Base-by-base conservation (phyloP, 495 filamentous ascomycete genomes). In the Baudoinia panamericana region DNA sequence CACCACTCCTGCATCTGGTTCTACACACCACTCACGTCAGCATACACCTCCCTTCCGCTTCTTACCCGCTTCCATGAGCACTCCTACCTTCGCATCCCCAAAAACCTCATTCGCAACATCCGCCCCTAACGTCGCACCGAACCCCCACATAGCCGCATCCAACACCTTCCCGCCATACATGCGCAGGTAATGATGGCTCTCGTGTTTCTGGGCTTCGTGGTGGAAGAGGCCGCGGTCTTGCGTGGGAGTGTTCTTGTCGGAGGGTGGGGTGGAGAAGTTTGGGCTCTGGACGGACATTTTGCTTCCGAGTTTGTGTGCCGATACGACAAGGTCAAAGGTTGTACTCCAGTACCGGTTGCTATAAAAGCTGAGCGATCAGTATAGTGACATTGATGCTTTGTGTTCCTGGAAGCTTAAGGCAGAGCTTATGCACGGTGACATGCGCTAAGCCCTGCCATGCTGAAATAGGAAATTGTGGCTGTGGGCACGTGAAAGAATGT, bases 221-320 rank as follows among this genome's bases (percentile, higher is more conserved):
- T 40, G 3, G 43, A 46, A 46, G 17, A 46, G 7, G 22, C 43
- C 36, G 21, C 43, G 43, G n/a, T 46, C 43, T 39, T 46, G 43
- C 16, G 36, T 17, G 26, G 43, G 43, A 8, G 43, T 46, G 27
- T 46, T 26, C 10, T 17, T 32, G 35, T 46, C 43, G 20, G 43
- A 46, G 4, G 43, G 43, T 9, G 43, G 36, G 15, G 15, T 30
- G 22, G n/a, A n/a, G 18, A 16, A 46, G 24, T 19, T n/a, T 8
- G 21, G 40, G n/a, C 16, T n/a, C 34, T 39, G 43, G 11, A 21
- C 36, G 28, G 43, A 46, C 43, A 46, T 46, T 15, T 31, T 41
- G 26, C n/a, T n/a, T n/a, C n/a, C n/a, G n/a, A n/a, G n/a, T n/a
- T n/a, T n/a, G n/a, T n/a, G n/a, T n/a, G n/a, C n/a, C n/a, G n/a